These are phyloP conservation scores for Kwoniella shivajii DNA, from an alignment of 1,284 basidiomycete genomes.

Conservation along the genomic window DNA sequence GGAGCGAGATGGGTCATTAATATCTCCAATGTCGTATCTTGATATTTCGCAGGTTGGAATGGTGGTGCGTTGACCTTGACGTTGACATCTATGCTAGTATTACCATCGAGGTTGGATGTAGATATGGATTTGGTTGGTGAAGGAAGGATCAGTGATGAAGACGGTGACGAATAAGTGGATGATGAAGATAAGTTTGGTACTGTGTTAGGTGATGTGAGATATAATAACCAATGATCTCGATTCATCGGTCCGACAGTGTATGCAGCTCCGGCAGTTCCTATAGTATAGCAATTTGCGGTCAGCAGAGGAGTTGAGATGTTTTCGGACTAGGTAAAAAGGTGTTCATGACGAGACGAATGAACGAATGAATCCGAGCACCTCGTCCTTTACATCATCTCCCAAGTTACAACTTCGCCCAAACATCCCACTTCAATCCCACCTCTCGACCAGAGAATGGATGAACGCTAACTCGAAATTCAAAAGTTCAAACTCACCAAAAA, in stretches of 20 bases:
- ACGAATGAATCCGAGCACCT: no score
- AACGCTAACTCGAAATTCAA: neutral
- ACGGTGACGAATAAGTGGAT: conserved; percentile 20
- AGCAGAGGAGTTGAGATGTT: neutral
- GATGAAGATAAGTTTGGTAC: conserved; percentile 36
- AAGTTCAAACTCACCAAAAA: conserved; percentile 64
- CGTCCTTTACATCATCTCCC: no score
- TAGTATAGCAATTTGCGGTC: no score
- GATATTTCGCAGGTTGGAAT: conserved; percentile 27
- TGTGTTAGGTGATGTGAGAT: conserved; percentile 71
- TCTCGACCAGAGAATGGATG: no score
- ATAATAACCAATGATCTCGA: conserved; percentile 97
- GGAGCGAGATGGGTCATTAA: conserved; percentile 94
- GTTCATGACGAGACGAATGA: no score
- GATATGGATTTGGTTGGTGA: conserved; percentile 3
- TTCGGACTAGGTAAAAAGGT: no score
- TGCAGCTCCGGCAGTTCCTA: conserved; percentile 69
- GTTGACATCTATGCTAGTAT: no score
- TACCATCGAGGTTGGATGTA: neutral
- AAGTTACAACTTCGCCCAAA: no score
- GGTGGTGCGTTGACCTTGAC: conserved; percentile 5
- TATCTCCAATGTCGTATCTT: conserved; percentile 95
- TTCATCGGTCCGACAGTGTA: conserved; percentile 99
- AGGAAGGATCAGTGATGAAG: conserved; percentile 22
- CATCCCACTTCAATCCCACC: no score